These are phyloP conservation scores for Hymenoscyphus scutula DNA, from an alignment of 2,329 filamentous ascomycete species.

Conservation along the genomic window DNA sequence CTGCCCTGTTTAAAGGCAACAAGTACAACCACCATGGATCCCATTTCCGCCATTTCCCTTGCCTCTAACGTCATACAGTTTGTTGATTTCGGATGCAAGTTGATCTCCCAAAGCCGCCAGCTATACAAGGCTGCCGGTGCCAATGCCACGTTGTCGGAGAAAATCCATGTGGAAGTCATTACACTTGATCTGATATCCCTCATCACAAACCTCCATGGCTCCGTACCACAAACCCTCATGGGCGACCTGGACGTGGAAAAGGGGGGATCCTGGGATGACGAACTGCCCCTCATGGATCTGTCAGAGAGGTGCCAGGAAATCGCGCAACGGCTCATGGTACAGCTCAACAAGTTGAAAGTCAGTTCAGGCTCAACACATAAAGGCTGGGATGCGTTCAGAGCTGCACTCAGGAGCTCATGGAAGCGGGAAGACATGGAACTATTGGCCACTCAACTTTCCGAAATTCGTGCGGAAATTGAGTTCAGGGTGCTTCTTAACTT, in stretches of 20 bases:
- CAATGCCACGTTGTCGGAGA: constrained; percentile 8
- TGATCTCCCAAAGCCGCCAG: constrained; percentile 12
- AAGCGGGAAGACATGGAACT: constrained; percentile 10
- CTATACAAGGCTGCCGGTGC: constrained; percentile 18
- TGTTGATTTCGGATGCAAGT: constrained; percentile 21
- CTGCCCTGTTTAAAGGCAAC: too few relatives aligned
- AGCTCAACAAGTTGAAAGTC: constrained; percentile 13
- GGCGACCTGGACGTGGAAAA: background rate
- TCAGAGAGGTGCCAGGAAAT: constrained; percentile 8
- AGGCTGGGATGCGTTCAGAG: constrained; percentile 14
- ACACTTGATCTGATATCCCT: constrained; percentile 6
- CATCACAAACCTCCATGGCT: constrained; percentile 2
- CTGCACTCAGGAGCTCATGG: constrained; percentile 9
- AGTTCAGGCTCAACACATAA: constrained; percentile 1
- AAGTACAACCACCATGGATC: constrained; percentile 16
- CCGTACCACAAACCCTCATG: background rate
- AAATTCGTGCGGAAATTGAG: constrained; percentile 11
- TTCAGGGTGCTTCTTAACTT: constrained; percentile 10
- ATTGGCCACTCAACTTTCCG: background rate
- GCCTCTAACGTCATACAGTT: constrained; percentile 19
- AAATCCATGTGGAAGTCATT: constrained; percentile 8
- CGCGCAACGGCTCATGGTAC: background rate
- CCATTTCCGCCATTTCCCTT: constrained; percentile 19
- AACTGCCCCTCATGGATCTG: background rate
- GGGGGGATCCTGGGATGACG: background rate